Percentiles rank a stretch among this genome's conserved stretches.
These are phyloP conservation scores for Sporothrix sp. DNA, from an alignment of 2,329 filamentous ascomycete species.

Conservation along the genomic window DNA sequence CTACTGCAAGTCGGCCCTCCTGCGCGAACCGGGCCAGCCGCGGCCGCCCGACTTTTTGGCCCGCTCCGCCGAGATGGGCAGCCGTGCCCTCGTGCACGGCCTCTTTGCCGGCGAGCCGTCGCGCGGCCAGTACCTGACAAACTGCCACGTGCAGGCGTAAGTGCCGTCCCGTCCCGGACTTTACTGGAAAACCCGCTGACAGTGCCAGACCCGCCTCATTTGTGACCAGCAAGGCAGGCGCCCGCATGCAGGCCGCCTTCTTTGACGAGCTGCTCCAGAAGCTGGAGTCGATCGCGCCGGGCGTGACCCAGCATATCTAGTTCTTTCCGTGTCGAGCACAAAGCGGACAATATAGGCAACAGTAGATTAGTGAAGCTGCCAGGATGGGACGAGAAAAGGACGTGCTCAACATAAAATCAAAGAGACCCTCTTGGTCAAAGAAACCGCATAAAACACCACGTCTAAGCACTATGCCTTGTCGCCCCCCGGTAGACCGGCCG, in stretches of 20 bases:
- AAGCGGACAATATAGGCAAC: too few species aligned
- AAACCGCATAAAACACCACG: too few species aligned
- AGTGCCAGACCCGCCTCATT: neutral
- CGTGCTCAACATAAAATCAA: too few species aligned
- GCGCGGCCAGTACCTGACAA: conserved; percentile 25
- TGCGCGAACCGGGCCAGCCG: neutral
- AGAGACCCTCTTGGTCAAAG: too few species aligned
- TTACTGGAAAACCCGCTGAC: neutral
- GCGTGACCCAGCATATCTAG: neutral
- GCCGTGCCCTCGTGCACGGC: conserved; percentile 24
- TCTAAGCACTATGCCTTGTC: too few species aligned
- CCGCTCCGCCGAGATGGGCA: conserved; percentile 36
- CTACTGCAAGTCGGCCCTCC: conserved; percentile 29
- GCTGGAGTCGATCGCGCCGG: neutral
- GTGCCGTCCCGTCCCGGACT: neutral
- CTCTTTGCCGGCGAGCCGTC: conserved; percentile 24
- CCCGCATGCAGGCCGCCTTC: neutral
- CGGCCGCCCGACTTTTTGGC: conserved; percentile 23
- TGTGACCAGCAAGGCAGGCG: neutral
- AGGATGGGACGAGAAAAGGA: too few species aligned
- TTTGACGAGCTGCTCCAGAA: conserved; percentile 3
- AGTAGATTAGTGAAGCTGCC: too few species aligned
- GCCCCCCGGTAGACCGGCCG: too few species aligned
- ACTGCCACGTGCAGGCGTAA: conserved; percentile 16
- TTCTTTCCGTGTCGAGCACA: neutral